Conservation (phyloP, 2,329 filamentous ascomycete species). For the Pestalotiopsis sp. region DNA sequence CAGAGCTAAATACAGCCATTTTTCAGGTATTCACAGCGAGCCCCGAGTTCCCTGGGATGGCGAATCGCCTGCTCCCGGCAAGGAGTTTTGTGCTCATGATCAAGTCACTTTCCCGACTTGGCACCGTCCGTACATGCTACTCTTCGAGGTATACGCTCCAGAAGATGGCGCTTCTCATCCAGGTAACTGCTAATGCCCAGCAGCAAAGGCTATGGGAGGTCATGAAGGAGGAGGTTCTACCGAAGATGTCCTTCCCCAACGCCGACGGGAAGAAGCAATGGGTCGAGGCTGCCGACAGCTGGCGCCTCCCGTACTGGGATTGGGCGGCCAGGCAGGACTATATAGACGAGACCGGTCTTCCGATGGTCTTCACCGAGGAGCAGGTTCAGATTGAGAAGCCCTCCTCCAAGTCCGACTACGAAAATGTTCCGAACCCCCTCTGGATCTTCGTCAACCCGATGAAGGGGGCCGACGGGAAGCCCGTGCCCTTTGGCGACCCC, state of each 20-base stretch:
- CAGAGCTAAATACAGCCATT: conserved; percentile 10
- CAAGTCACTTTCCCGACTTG: conserved; percentile 65
- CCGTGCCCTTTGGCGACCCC: conserved; percentile 3
- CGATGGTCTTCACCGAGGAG: background rate
- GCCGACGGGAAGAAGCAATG: background rate
- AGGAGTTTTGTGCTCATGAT: conserved; percentile 64
- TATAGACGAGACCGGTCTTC: background rate
- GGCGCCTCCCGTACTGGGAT: conserved; percentile 20
- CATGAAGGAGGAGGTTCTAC: conserved; percentile 15
- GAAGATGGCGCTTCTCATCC: too few species aligned
- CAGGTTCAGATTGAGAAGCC: background rate
- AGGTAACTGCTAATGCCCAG: background rate
- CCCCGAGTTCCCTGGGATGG: background rate
- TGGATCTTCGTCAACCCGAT: conserved; percentile 16
- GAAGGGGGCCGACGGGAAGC: conserved; percentile 9
- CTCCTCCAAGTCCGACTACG: background rate
- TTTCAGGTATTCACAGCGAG: background rate
- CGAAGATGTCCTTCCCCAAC: background rate
- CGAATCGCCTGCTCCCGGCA: background rate
- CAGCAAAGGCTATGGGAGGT: conserved; percentile 12
- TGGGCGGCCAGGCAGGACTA: conserved; percentile 16
- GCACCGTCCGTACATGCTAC: conserved; percentile 67
- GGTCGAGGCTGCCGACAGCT: conserved; percentile 12
- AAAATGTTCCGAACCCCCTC: conserved; percentile 12
- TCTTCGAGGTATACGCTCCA: conserved; percentile 54